Evolutionary conservation across 2,329 filamentous ascomycete species (phyloP), one percentile per base, ranked within the genome.

Genomic region (Cladophialophora bantiana): DNA sequence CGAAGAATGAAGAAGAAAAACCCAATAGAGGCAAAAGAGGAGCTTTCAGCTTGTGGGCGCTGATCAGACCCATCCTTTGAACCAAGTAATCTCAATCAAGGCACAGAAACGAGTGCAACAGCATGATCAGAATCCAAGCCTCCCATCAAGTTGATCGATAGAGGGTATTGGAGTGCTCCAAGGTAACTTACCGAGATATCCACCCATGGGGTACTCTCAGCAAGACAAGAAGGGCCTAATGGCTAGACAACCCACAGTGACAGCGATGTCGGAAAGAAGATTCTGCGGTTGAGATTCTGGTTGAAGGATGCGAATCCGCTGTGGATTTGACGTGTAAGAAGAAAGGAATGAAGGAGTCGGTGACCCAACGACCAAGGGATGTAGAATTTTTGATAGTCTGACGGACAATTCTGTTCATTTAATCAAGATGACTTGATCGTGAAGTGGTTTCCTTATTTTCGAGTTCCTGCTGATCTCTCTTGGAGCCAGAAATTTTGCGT

Each of bases 371-470:
- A 42, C 26, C 26, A 26, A 3, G 26, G 31, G n/a, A n/a, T n/a
- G n/a, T 9, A 15, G 42, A 18, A 18, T 20, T 18, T 26, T 40
- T 32, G 59, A 61, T 42, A 61, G 53, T 61, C 58, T 61, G 32
- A 61, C 58, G 53, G 59, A 62, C 56, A 55, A 62, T 62, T 26
- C 26, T 26, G 26, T 35, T 62, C 50, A 62, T 62, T 50, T 62
- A 62, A 62, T 62, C 59, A 38, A 53, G 59, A 62, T 62, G 56
- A 62, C 50, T 56, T 62, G 59, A 40, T 53, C 45, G 18, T 15
- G 32, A 35, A 53, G 52, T n/a, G 53, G 7, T 53, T 61, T 61
- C 32, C n/a, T 13, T 36, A 3, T 10, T 50, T 4, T 32, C 18
- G 59, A 31, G 34, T 6, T 26, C 26, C 26, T 48, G 45, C 32